phyloP scores from a whole-genome alignment of 2,329 filamentous ascomycete genomes.

The Fusarium solani-melongenae region DNA sequence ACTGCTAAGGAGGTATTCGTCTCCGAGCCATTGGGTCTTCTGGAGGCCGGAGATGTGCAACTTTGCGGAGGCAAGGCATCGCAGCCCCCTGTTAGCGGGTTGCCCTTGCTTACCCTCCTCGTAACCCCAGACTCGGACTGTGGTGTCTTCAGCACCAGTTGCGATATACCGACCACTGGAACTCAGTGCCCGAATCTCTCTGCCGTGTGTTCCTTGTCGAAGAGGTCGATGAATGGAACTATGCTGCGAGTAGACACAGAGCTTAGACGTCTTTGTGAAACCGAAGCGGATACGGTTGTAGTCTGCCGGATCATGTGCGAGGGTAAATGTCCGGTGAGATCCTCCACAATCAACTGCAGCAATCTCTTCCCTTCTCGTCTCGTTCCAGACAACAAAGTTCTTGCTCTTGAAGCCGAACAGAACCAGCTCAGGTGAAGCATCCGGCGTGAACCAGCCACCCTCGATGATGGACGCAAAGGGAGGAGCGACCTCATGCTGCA shows the following conservation, averaged over 20 bases:
- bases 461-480: constrained; percentile 83
- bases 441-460: constrained; percentile 68
- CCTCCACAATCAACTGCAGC: constrained; percentile 85
- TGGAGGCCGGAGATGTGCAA: constrained; percentile 88
- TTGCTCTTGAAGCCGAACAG: constrained; percentile 86
- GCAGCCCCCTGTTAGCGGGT: constrained; percentile 39
- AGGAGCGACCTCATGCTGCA: constrained; percentile 75
- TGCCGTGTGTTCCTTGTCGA: constrained; percentile 80
- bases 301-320: constrained; percentile 47
- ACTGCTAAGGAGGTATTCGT: constrained; percentile 82
- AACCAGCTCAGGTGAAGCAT: constrained; percentile 65
- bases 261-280: constrained; percentile 76
- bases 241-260: constrained; percentile 60
- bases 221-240: constrained; percentile 59
- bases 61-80: constrained; percentile 74
- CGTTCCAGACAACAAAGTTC: constrained; percentile 85
- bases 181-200: constrained; percentile 76
- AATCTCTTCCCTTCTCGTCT: constrained; percentile 75
- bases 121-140: constrained; percentile 77
- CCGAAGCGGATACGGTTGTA: constrained; percentile 64
- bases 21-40: constrained; percentile 78
- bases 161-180: constrained; percentile 57
- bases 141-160: constrained; percentile 79
- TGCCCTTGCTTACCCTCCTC: constrained; percentile 24
- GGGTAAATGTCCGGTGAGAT: constrained; percentile 81